Evolutionary conservation across 2,329 filamentous ascomycete genomes (phyloP), one percentile per base, ranked within the genome.

Genomic region (Westerdykella aurantiaca): DNA sequence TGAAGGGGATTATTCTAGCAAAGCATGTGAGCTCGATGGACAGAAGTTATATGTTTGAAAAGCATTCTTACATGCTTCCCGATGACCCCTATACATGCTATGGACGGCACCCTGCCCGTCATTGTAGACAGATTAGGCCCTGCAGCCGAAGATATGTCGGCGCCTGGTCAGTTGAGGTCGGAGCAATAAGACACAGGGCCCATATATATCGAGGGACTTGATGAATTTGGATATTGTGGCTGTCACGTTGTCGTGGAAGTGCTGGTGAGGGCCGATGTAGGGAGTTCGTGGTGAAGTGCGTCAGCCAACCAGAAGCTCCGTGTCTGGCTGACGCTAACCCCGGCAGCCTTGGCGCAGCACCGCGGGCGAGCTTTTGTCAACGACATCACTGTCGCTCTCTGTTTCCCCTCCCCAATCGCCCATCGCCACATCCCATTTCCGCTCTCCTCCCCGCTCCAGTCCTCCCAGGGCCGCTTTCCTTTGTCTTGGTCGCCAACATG

Each of bases 11-110:
- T 95, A 73, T 97, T 95, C 90, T 97, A 31, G 17, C 18, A 6
- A 31, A 29, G 29, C 34, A n/a, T 2, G 34, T 58, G 14, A 58
- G 46, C 29, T 39, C 43, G 29, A 48, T 38, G 52, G 21, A 48
- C 41, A 13, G 35, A 14, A 17, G 18, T 13, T 38, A 37, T 17
- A 43, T 34, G 23, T 42, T 21, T 39, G 42, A 39, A 39, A 22
- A 18, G 22, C 29, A 13, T 44, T 66, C 77, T 57, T 76, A 95
- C 90, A 69, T 94, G 86, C 71, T 93, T 89, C 55, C 93, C 91
- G 59, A 98, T 94, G 41, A 97, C 77, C 68, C 89, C 90, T 58
- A 98, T 83, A 65, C 90, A 95, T 68, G 88, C 90, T 69, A 97
- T 93, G 31, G 85, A 88, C 23, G 91, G 72, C 34, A 64, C 64